Evolutionary conservation across 192 early-diverging fungal genomes (phyloP).

Genomic region (Lunasporangiospora selenospora): DNA sequence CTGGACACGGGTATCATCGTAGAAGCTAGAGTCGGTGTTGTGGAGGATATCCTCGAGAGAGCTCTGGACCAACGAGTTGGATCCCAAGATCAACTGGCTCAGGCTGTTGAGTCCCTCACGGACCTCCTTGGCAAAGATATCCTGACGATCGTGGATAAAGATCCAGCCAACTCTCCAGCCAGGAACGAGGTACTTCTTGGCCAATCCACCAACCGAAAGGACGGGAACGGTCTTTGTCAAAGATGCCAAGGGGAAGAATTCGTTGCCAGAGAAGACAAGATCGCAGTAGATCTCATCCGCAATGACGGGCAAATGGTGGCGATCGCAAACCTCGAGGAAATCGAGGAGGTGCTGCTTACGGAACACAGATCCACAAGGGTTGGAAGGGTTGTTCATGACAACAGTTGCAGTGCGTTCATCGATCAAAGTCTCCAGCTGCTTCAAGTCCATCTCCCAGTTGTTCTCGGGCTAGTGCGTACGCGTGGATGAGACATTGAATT

Average conservation of each 20-base stretch:
- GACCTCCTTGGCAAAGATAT: slow-evolving; percentile 60
- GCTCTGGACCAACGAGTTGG: slow-evolving; percentile 80
- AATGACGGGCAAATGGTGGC: slow-evolving; percentile 81
- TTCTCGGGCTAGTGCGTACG: slow-evolving; percentile 60
- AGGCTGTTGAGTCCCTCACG: slow-evolving; percentile 76
- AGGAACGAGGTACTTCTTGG: slow-evolving; percentile 91
- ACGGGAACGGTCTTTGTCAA: slow-evolving; percentile 86
- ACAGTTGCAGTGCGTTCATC: slow-evolving; percentile 83
- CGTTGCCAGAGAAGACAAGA: slow-evolving; percentile 73
- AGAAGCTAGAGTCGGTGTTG: slow-evolving; percentile 71
- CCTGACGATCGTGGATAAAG: slow-evolving; percentile 75
- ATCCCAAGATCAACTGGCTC: slow-evolving; percentile 79
- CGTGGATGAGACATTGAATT: slow-evolving; percentile 1
- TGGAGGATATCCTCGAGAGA: slow-evolving; percentile 81
- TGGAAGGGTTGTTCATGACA: slow-evolving; percentile 91
- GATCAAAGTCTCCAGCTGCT: slow-evolving; percentile 79
- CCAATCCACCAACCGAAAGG: slow-evolving; percentile 82
- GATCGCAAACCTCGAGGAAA: slow-evolving; percentile 75
- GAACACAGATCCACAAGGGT: slow-evolving; percentile 92
- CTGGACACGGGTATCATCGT: slow-evolving; percentile 70
- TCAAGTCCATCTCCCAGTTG: slow-evolving; percentile 88
- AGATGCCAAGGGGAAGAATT: slow-evolving; percentile 72
- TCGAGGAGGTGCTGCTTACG: slow-evolving; percentile 72
- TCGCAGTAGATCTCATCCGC: slow-evolving; percentile 94
- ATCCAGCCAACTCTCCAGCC: slow-evolving; percentile 95